Percentiles rank a stretch among this genome's conserved stretches.
Conservation (phyloP, 2,329 filamentous ascomycete species). For the Cryphonectria japonica region DNA sequence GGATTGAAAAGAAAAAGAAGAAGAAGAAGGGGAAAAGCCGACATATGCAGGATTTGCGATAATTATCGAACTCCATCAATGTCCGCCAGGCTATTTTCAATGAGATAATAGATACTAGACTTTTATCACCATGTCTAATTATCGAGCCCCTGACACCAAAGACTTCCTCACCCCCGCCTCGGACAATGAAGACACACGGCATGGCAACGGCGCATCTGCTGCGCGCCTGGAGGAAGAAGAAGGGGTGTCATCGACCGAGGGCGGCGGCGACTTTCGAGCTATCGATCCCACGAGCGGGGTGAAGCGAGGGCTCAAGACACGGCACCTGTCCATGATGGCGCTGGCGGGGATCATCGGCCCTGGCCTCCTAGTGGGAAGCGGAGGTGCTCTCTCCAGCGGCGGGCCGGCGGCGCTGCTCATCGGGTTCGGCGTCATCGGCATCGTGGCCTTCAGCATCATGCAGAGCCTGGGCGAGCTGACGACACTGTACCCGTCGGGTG, state of each 20-base stretch:
- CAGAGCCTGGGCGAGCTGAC: slow-evolving; percentile 76
- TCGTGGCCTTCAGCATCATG: slow-evolving; percentile 71
- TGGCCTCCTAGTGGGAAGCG: slow-evolving; percentile 72
- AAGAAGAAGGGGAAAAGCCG: no score
- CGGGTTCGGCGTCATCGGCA: slow-evolving; percentile 72
- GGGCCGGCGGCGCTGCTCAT: slow-evolving; percentile 75
- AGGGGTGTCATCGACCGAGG: slow-evolving; percentile 36
- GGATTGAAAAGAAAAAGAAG: neutral
- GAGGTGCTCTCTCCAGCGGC: slow-evolving; percentile 68
- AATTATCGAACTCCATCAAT: neutral
- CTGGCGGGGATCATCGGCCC: slow-evolving; percentile 68
- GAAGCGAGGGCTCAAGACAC: slow-evolving; percentile 70
- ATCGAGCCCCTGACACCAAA: slow-evolving; percentile 19
- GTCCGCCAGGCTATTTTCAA: neutral
- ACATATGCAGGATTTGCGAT: neutral
- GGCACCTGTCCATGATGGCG: slow-evolving; percentile 69
- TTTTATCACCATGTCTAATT: slow-evolving; percentile 11
- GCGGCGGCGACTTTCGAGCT: slow-evolving; percentile 46
- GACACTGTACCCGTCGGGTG: slow-evolving; percentile 72
- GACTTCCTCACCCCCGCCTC: slow-evolving; percentile 2
- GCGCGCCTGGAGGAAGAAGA: slow-evolving; percentile 38
- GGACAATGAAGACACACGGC: slow-evolving; percentile 9
- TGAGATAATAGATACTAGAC: neutral
- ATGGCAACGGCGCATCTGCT: slow-evolving; percentile 8
- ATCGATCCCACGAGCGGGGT: slow-evolving; percentile 68